Evolutionary conservation across 495 filamentous ascomycete genomes (phyloP).

Genomic region (Recurvomyces mirabilis): DNA sequence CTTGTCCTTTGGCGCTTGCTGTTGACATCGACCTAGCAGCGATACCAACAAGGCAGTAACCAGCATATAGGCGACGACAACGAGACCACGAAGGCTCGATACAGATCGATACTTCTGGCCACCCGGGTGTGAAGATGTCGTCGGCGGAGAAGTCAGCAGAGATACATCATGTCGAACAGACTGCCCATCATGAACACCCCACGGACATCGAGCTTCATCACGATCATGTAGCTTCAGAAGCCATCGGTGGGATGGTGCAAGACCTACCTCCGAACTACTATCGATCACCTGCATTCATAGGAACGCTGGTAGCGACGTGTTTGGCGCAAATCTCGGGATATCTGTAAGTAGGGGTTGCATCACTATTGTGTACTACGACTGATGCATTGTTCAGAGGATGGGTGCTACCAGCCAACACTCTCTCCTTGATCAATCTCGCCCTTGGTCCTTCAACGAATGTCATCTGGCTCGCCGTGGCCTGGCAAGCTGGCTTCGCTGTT

Average conservation of each 20-base stretch:
- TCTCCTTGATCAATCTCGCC: constrained; percentile 23
- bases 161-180: neutral
- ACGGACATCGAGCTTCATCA: constrained; percentile 2
- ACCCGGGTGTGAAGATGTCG: no score
- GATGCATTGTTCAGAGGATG: no score
- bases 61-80: no score
- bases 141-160: no score
- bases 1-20: no score
- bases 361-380: no score
- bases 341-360: no score
- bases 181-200: neutral
- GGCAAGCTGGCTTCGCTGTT: constrained; percentile 22
- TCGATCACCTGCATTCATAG: constrained; percentile 22
- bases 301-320: constrained; percentile 21
- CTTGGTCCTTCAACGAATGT: constrained; percentile 20
- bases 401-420: constrained; percentile 26
- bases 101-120: no score
- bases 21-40: no score
- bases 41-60: no score
- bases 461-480: constrained; percentile 24
- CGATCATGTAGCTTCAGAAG: constrained; percentile 11
- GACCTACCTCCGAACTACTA: constrained; percentile 26
- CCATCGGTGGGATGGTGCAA: constrained; percentile 21
- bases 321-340: constrained; percentile 24
- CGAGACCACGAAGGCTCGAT: no score